phyloP scores from a whole-genome alignment of 495 filamentous ascomycete species.

The Podospora comata region DNA sequence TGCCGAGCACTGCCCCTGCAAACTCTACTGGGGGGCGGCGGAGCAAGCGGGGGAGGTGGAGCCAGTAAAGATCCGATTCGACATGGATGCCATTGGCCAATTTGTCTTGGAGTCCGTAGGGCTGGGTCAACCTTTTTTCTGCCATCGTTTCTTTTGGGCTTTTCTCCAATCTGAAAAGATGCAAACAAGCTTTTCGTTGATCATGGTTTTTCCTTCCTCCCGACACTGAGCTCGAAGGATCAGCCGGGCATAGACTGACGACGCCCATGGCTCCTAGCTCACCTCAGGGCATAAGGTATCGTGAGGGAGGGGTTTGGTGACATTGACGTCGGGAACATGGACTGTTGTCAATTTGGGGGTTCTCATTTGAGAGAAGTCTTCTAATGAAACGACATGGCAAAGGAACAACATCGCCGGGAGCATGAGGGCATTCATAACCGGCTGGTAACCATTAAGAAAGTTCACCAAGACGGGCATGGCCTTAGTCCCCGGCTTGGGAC shows the following conservation, averaged over 20 bases:
- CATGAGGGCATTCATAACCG: not conserved
- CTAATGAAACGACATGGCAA: too few species aligned
- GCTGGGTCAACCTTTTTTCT: constrained; percentile 8
- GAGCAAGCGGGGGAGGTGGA: constrained; percentile 15
- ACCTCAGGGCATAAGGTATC: too few species aligned
- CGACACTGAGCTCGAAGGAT: too few species aligned
- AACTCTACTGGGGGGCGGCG: constrained; percentile 9
- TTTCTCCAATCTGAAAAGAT: not conserved
- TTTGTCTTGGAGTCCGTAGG: constrained; percentile 4
- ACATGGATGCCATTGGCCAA: constrained; percentile 16
- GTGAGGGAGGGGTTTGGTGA: too few species aligned
- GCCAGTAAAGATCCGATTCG: not conserved
- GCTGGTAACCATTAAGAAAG: not conserved
- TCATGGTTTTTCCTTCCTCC: not conserved
- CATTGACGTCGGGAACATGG: too few species aligned
- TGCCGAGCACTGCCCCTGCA: constrained; percentile 21
- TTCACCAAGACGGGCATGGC: not conserved
- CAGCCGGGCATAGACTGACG: too few species aligned
- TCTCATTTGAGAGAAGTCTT: too few species aligned
- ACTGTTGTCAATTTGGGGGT: too few species aligned
- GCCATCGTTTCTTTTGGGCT: not conserved
- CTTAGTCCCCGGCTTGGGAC: not conserved
- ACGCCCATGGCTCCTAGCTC: too few species aligned
- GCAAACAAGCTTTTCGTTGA: not conserved
- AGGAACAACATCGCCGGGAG: not conserved